phyloP scores from a whole-genome alignment of 352 stramenopile species.

The Globisporangium echinulatum region DNA sequence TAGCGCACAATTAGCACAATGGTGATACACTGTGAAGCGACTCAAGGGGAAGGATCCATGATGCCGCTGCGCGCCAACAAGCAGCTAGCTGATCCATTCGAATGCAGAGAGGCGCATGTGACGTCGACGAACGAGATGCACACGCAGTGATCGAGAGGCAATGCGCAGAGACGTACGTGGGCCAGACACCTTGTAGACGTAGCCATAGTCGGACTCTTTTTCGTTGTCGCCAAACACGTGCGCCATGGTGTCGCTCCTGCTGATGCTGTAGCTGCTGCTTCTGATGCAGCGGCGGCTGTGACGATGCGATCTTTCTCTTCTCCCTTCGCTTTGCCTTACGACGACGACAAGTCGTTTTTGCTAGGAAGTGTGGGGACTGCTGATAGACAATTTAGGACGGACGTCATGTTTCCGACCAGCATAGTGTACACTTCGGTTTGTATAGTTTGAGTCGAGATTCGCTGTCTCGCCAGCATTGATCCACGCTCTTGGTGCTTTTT shows the following conservation, averaged over 20 bases:
- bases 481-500: too few relatives aligned
- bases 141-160: not conserved
- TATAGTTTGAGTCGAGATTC: too few relatives aligned
- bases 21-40: too few relatives aligned
- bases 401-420: not conserved
- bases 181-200: slow-evolving; percentile 99
- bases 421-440: not conserved
- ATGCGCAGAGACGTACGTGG: slow-evolving; percentile 70
- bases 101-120: too few relatives aligned
- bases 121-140: not conserved
- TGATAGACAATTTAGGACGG: not conserved
- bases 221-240: slow-evolving; percentile 84
- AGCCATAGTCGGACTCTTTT: slow-evolving; percentile 95
- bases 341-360: not conserved
- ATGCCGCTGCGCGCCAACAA: too few relatives aligned
- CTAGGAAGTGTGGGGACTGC: not conserved
- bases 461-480: too few relatives aligned
- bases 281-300: not conserved
- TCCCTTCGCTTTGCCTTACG: not conserved
- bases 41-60: too few relatives aligned
- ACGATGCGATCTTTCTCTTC: slow-evolving; percentile 6
- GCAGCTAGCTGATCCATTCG: not conserved
- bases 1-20: not conserved
- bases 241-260: slow-evolving; percentile 42
- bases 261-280: slow-evolving; percentile 2